These are phyloP conservation scores for Aspergillus quadricinctus DNA, from an alignment of 2,329 filamentous ascomycete genomes.

Conservation along the genomic window DNA sequence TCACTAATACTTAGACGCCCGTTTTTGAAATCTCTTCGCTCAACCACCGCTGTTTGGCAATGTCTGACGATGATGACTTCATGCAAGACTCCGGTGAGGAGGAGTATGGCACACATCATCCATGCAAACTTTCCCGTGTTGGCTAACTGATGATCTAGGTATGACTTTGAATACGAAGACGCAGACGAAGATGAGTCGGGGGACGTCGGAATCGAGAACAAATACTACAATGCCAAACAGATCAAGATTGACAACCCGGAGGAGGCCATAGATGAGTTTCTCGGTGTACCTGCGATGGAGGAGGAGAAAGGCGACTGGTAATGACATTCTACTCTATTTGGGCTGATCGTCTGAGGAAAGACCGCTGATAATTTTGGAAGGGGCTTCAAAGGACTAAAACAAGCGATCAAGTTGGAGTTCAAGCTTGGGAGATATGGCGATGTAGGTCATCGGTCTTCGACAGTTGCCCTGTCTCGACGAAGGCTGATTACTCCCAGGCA, in stretches of 20 bases:
- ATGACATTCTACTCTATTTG: constrained; percentile 4
- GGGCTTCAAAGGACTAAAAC: constrained; percentile 96
- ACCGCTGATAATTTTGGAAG: constrained; percentile 29
- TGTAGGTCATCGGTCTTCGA: constrained; percentile 45
- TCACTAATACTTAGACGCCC: background rate
- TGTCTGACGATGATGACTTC: constrained; percentile 86
- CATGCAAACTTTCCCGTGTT: background rate
- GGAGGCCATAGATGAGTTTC: constrained; percentile 85
- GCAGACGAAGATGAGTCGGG: constrained; percentile 83
- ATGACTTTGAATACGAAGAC: constrained; percentile 97
- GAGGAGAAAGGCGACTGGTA: constrained; percentile 91
- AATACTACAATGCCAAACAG: constrained; percentile 99
- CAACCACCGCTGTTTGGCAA: constrained; percentile 30
- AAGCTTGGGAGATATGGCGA: constrained; percentile 83
- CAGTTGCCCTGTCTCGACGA: background rate
- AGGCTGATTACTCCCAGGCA: constrained; percentile 53
- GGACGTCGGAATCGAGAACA: constrained; percentile 96
- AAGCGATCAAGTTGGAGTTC: constrained; percentile 96
- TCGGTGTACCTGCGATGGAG: constrained; percentile 80
- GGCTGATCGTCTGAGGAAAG: constrained; percentile 12
- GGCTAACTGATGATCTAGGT: constrained; percentile 47
- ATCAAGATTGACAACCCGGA: constrained; percentile 82
- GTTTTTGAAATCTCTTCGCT: background rate
- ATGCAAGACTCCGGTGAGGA: constrained; percentile 90
- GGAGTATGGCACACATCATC: constrained; percentile 53